A percentile compares a stretch with the other conserved stretches of the same genome.
Evolutionary conservation across 305 asterid genomes (phyloP).

Genomic region (Fraxinus paxiana): DNA sequence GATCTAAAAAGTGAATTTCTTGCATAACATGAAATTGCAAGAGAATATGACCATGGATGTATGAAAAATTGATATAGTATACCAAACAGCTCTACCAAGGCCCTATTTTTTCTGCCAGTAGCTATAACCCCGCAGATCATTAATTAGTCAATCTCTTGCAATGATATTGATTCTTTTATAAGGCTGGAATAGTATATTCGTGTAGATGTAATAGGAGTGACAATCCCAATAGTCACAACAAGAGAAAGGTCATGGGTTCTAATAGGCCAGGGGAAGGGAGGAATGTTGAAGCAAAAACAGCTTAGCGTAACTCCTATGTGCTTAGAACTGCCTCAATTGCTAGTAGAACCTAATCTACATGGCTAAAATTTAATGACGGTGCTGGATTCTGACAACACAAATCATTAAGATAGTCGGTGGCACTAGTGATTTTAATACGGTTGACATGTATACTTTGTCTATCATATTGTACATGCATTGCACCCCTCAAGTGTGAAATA

Average conservation of each 20-base stretch:
- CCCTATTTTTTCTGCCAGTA: not conserved
- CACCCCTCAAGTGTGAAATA: not conserved
- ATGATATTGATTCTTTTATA: not conserved
- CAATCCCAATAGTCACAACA: not conserved
- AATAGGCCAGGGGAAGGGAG: not conserved
- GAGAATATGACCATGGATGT: not conserved
- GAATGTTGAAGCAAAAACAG: not conserved
- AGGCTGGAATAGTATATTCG: not conserved
- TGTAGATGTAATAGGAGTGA: not conserved
- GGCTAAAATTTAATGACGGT: not conserved
- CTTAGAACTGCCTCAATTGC: not conserved
- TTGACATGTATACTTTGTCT: not conserved
- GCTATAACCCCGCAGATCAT: not conserved
- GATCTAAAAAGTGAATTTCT: not conserved
- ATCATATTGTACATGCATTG: not conserved
- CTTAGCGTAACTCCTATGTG: not conserved
- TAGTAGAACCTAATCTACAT: not conserved
- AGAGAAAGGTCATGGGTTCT: not conserved
- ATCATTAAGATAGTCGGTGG: not conserved
- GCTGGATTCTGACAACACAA: not conserved
- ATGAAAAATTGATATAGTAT: not conserved
- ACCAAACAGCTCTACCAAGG: not conserved
- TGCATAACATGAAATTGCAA: constrained; percentile 5
- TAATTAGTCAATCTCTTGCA: not conserved
- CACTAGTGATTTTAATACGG: not conserved